Conservation (phyloP, 805 yeast species). For the Priceomyces carsonii region DNA sequence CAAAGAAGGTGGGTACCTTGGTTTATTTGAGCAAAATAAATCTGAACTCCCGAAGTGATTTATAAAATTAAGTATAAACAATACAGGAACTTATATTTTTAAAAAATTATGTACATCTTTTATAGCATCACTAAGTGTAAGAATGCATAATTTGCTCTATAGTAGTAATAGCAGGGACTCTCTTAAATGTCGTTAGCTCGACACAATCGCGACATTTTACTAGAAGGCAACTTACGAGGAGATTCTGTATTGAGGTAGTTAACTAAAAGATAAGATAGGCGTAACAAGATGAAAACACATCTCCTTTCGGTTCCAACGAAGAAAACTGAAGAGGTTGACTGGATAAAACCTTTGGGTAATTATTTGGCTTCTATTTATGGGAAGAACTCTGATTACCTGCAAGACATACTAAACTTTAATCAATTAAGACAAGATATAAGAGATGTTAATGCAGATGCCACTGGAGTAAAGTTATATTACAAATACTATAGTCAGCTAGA, state of each 20-base stretch:
- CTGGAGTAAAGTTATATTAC: constrained; percentile 56
- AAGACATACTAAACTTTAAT: constrained; percentile 56
- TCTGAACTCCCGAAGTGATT: too few relatives aligned
- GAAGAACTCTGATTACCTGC: constrained; percentile 51
- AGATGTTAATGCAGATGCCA: constrained; percentile 44
- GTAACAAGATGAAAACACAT: constrained; percentile 23
- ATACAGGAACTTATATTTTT: too few relatives aligned
- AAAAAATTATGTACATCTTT: too few relatives aligned
- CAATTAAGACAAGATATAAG: constrained; percentile 60
- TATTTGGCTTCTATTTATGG: constrained; percentile 69
- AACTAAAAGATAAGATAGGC: not conserved
- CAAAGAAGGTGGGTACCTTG: constrained; percentile 36
- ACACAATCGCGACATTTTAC: too few relatives aligned
- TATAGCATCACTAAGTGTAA: too few relatives aligned
- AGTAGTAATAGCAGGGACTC: too few relatives aligned
- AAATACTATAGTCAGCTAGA: constrained; percentile 82
- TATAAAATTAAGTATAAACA: too few relatives aligned
- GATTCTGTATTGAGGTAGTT: too few relatives aligned
- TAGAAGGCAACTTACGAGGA: too few relatives aligned
- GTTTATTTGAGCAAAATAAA: not conserved
- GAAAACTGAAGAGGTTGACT: constrained; percentile 59
- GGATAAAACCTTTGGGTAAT: constrained; percentile 60
- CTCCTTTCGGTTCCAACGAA: constrained; percentile 32
- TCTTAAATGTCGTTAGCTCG: too few relatives aligned
- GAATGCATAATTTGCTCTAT: too few relatives aligned